phyloP scores from a whole-genome alignment of 148 eudicot genomes.

The Chenopodium berlandieri region DNA sequence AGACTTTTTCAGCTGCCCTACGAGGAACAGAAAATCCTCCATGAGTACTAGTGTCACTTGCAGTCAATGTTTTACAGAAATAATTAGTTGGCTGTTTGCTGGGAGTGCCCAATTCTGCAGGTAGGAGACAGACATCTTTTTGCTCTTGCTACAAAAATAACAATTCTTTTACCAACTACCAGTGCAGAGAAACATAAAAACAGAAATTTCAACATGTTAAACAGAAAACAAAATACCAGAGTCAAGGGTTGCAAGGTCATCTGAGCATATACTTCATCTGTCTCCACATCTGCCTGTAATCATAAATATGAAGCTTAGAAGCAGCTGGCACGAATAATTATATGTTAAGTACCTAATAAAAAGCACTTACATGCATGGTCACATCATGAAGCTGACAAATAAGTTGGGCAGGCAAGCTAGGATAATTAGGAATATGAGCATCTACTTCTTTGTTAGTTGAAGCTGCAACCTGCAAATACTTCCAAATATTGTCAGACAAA shows the following conservation, averaged over 20 bases:
- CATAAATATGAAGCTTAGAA: conserved; percentile 17
- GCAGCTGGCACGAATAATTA: conserved; percentile 12
- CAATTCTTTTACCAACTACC: conserved; percentile 6
- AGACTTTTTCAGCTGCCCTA: conserved; percentile 80
- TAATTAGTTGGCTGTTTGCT: conserved; percentile 75
- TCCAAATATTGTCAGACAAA: not conserved
- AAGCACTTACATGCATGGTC: conserved; percentile 41
- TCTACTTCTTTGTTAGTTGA: conserved; percentile 39
- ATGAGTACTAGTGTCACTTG: conserved; percentile 80
- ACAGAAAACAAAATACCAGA: conserved; percentile 37
- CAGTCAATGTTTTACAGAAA: conserved; percentile 73
- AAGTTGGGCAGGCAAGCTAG: conserved; percentile 45
- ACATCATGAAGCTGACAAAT: conserved; percentile 50
- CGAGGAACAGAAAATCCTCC: conserved; percentile 87
- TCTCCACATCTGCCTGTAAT: conserved; percentile 49
- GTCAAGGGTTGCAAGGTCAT: conserved; percentile 78
- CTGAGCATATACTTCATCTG: conserved; percentile 53
- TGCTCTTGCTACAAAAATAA: conserved; percentile 55
- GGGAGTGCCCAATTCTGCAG: conserved; percentile 56
- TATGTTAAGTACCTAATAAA: not conserved
- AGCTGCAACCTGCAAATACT: conserved; percentile 38
- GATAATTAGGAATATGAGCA: conserved; percentile 42
- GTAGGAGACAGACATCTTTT: conserved; percentile 57
- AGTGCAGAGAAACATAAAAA: conserved; percentile 11
- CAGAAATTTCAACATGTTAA: not conserved